phyloP scores from a whole-genome alignment of 2,329 filamentous ascomycete species.

The Xylaria sp. region DNA sequence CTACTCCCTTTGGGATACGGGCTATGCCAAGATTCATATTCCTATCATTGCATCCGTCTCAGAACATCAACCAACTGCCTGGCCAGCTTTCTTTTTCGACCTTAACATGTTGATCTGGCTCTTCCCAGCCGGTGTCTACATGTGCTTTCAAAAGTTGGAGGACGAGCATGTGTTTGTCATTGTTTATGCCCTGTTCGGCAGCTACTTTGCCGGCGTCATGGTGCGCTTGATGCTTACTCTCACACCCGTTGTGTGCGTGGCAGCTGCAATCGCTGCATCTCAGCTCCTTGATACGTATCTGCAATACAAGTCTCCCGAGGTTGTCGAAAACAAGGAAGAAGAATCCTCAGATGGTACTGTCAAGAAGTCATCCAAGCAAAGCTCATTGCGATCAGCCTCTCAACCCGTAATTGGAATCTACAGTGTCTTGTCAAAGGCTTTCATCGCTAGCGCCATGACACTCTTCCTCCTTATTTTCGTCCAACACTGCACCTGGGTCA shows the following conservation, averaged over 20 bases:
- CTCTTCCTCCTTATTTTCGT: conserved; percentile 93
- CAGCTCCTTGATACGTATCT: conserved; percentile 90
- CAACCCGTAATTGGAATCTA: conserved; percentile 86
- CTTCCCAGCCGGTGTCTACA: conserved; percentile 97
- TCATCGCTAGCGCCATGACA: conserved; percentile 78
- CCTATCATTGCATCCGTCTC: conserved; percentile 99
- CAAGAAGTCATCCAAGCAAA: conserved; percentile 65
- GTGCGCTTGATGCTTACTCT: conserved; percentile 98
- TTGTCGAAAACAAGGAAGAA: conserved; percentile 58
- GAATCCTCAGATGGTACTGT: conserved; percentile 62
- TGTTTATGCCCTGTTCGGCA: conserved; percentile 95
- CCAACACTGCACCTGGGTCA: conserved; percentile 98
- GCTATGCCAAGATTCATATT: conserved; percentile 99
- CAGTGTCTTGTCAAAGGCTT: conserved; percentile 78
- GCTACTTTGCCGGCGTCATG: conserved; percentile 99
- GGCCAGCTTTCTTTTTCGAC: conserved; percentile 99
- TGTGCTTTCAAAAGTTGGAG: conserved; percentile 92
- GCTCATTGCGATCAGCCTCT: conserved; percentile 75
- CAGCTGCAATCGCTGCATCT: conserved; percentile 88
- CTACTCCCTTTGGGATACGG: conserved; percentile 99
- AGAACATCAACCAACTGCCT: conserved; percentile 98
- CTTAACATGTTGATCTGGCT: conserved; percentile 99
- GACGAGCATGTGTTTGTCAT: conserved; percentile 99
- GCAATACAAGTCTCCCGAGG: conserved; percentile 70
- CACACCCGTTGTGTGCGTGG: conserved; percentile 95